A percentile compares a stretch with the other conserved stretches of the same genome.
Conservation (phyloP, 495 filamentous ascomycete genomes). For the Podospora pseudopauciseta region DNA sequence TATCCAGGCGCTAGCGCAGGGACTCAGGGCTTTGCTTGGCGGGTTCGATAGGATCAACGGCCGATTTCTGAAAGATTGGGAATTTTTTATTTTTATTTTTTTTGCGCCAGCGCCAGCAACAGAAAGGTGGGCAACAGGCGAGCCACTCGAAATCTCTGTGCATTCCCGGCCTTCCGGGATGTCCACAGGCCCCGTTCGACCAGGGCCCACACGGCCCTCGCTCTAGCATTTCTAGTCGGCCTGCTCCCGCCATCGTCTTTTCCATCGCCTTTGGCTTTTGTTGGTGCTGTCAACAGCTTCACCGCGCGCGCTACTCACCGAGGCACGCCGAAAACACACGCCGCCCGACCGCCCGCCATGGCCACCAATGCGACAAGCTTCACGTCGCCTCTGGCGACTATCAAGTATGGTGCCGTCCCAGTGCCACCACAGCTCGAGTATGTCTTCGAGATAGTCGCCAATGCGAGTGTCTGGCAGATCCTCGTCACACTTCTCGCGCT, state of each 20-base stretch:
- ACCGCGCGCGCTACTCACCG: background rate
- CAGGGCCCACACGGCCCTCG: background rate
- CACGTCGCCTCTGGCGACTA: slow-evolving; percentile 71
- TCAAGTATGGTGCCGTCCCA: slow-evolving; percentile 46
- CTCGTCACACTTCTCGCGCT: slow-evolving; percentile 61
- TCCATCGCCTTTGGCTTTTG: slow-evolving; percentile 3
- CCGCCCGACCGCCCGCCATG: slow-evolving; percentile 42
- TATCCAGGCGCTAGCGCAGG: background rate
- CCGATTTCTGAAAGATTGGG: background rate
- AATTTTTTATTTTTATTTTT: background rate
- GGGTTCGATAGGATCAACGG: background rate
- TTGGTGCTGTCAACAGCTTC: background rate
- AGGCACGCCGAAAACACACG: background rate
- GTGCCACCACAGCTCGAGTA: slow-evolving; percentile 44
- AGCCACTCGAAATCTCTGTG: background rate
- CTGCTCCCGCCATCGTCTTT: slow-evolving; percentile 4
- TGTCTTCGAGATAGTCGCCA: slow-evolving; percentile 43
- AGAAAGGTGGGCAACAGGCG: background rate
- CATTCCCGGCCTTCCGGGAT: slow-evolving; percentile 3
- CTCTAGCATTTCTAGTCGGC: background rate
- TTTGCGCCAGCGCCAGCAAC: background rate
- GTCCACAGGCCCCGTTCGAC: background rate
- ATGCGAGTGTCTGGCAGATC: slow-evolving; percentile 60
- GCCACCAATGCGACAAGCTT: slow-evolving; percentile 65
- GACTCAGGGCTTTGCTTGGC: background rate